Percentiles rank a stretch among this genome's conserved stretches.
phyloP scores from a whole-genome alignment of 2,329 filamentous ascomycete species.

The Hymenoscyphus fraxineus region DNA sequence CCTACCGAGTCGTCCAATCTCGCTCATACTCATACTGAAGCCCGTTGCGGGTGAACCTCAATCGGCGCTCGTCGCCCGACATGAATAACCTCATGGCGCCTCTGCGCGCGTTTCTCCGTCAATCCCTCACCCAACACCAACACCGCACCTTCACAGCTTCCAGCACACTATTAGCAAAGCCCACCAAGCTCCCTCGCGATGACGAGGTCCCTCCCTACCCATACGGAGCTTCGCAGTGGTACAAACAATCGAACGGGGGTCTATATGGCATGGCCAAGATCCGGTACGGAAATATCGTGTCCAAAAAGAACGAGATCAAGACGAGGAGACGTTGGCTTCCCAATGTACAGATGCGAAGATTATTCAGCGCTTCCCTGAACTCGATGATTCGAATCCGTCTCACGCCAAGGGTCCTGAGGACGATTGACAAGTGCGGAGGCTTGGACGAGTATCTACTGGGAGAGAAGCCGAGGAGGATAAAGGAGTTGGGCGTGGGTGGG shows the following conservation, averaged over 20 bases:
- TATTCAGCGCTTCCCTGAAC: slow-evolving; percentile 61
- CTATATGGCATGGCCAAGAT: slow-evolving; percentile 69
- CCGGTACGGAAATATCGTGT: slow-evolving; percentile 76
- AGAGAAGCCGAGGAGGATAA: slow-evolving; percentile 70
- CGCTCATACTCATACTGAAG: neutral
- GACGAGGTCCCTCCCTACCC: slow-evolving; percentile 59
- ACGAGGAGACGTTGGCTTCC: slow-evolving; percentile 70
- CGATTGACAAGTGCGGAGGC: slow-evolving; percentile 80
- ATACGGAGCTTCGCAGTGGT: slow-evolving; percentile 64
- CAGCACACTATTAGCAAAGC: slow-evolving; percentile 33
- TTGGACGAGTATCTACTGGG: slow-evolving; percentile 89
- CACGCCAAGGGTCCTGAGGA: slow-evolving; percentile 65
- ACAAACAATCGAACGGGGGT: slow-evolving; percentile 76
- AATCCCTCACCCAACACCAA: slow-evolving; percentile 25
- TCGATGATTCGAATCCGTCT: slow-evolving; percentile 64
- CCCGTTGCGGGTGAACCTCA: neutral
- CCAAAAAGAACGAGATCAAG: slow-evolving; percentile 64
- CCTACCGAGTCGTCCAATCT: neutral
- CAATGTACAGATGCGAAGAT: slow-evolving; percentile 60
- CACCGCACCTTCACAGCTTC: slow-evolving; percentile 35
- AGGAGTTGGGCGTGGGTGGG: slow-evolving; percentile 82
- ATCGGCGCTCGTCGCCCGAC: slow-evolving; percentile 1
- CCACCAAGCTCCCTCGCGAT: slow-evolving; percentile 37
- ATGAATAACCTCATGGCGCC: slow-evolving; percentile 21
- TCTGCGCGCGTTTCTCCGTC: slow-evolving; percentile 25